Conservation (phyloP, 2,329 filamentous ascomycete species). For the Sclerotinia spermophila region DNA sequence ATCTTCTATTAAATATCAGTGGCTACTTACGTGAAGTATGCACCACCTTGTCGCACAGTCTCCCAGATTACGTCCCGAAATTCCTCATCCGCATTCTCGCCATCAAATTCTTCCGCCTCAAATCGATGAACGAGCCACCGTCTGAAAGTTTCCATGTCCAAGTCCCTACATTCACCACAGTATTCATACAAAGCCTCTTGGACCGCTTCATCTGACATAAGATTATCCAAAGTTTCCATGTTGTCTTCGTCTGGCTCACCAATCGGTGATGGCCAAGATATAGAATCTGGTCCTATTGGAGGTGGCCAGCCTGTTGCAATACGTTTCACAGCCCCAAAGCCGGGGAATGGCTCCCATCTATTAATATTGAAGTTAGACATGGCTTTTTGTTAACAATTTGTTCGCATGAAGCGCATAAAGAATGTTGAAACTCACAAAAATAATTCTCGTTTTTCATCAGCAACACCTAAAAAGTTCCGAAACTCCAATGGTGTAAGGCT, state of each 20-base stretch:
- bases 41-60: background rate
- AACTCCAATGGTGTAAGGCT: background rate
- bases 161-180: background rate
- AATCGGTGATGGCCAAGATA: background rate
- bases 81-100: background rate
- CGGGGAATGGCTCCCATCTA: constrained; percentile 5
- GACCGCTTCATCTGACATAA: background rate
- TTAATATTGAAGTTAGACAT: background rate
- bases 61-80: background rate
- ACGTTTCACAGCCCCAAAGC: background rate
- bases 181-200: background rate
- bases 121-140: background rate
- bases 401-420: too few species aligned
- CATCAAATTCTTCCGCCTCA: background rate
- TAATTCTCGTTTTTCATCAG: background rate
- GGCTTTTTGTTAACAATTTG: too few species aligned
- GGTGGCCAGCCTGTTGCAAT: background rate
- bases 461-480: background rate
- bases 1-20: background rate
- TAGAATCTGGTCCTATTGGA: background rate
- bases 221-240: constrained; percentile 1
- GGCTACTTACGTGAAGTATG: constrained; percentile 6
- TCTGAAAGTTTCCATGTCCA: background rate
- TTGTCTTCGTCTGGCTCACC: background rate
- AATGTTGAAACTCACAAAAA: background rate